phyloP scores from a whole-genome alignment of 495 filamentous ascomycete species.

The Lophiostoma macrostomum region DNA sequence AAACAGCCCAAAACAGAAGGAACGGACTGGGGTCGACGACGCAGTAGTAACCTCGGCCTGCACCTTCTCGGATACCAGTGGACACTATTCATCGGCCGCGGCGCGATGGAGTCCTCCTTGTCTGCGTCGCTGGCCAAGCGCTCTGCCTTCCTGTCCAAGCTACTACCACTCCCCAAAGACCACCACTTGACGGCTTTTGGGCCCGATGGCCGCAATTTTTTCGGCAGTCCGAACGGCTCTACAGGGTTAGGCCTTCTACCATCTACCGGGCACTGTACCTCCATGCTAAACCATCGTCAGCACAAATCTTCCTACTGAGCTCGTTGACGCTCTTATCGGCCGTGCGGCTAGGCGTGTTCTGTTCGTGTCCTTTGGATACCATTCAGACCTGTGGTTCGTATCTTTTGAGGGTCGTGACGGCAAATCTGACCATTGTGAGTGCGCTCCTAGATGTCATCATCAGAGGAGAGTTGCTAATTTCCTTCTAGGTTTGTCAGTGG shows the following conservation, averaged over 20 bases:
- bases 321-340: background rate
- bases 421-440: background rate
- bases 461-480: too few relatives aligned
- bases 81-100: too few relatives aligned
- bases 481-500: too few relatives aligned
- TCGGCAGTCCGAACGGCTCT: slow-evolving; percentile 16
- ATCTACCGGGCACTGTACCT: background rate
- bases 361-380: slow-evolving; percentile 14
- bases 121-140: background rate
- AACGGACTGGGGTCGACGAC: too few relatives aligned
- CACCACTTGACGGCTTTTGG: slow-evolving; percentile 17
- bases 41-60: too few relatives aligned
- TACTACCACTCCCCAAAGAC: background rate
- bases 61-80: too few relatives aligned
- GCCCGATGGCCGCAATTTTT: slow-evolving; percentile 1
- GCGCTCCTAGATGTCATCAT: background rate
- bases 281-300: background rate
- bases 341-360: slow-evolving; percentile 1
- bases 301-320: background rate
- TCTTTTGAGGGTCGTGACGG: slow-evolving; percentile 5
- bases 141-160: background rate
- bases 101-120: background rate
- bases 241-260: background rate
- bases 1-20: too few relatives aligned
- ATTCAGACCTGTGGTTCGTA: slow-evolving; percentile 7